Evolutionary conservation across 2,329 filamentous ascomycete genomes (phyloP), one percentile per base, ranked within the genome.

Genomic region (Curvularia hawaiiensis): DNA sequence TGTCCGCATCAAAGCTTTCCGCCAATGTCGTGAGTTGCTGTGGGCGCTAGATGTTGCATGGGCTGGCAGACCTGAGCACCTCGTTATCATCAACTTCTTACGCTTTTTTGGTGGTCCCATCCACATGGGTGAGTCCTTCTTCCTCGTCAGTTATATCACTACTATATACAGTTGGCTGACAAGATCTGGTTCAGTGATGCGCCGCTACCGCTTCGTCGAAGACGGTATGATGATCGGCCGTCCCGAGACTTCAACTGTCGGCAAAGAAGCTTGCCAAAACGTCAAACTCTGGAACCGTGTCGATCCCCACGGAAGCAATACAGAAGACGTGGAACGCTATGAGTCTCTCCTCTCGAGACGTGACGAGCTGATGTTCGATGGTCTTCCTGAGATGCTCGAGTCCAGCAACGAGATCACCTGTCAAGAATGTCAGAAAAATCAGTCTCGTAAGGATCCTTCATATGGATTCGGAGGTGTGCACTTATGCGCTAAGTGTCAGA

Each of bases 41-140:
- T 76, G 71, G 74, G 72, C 68, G 7, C 52, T 77, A 24, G 74
- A 77, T 38, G 64, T 48, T 22, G 45, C 45, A 11, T 55, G 39
- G 45, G 52, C 30, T 11, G 33, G 40, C 8, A 48, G 40, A 14
- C 38, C 7, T 4, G 52, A 55, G 18, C 44, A 41, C 7, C 30
- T 41, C 11, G 20, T 50, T 12, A 31, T 50, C 0, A 55, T 50
- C 39, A 58, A 58, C 18, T 58, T 58, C 26, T 11, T 58, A 1
- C n/a, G 55, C 3, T 43, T 54, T 2, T 46, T 58, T 10, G 55
- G 55, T 31, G 55, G 55, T 8, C 50, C 55, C 18, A 49, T 58
- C 20, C 55, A 58, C 6, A 58, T 58, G 51, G 45, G 48, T 50
- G 14, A 12, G 22, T 24, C 22, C 22, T 4, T 4, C 22, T 24